Conservation (phyloP, 169 alveolate genomes). For the Eimeria sp. region DNA sequence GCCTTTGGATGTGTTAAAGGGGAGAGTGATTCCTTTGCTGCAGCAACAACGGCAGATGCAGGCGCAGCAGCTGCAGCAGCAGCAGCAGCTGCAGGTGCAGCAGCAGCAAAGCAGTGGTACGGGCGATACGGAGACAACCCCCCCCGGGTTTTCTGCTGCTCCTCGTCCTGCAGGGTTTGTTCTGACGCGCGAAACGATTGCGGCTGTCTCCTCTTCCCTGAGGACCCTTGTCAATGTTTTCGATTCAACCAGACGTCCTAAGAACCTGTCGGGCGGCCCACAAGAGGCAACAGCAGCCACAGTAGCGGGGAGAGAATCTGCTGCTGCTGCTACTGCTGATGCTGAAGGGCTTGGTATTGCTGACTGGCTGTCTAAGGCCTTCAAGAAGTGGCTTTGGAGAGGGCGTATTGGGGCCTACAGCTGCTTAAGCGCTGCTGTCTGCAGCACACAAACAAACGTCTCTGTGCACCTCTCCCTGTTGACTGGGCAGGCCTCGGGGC, state of each 20-base stretch:
- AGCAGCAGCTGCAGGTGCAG: constrained; percentile 38
- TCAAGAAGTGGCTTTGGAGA: neutral
- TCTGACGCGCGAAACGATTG: neutral
- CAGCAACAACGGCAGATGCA: constrained; percentile 34
- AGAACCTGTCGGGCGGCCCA: neutral
- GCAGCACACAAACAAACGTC: constrained; percentile 36
- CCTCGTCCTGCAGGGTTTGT: neutral
- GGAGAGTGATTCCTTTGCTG: constrained; percentile 7
- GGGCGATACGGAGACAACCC: neutral
- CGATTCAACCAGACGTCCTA: neutral
- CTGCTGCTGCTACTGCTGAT: neutral
- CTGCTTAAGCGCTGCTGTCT: constrained; percentile 24
- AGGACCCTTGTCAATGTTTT: neutral
- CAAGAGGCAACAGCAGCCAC: neutral
- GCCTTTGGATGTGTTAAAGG: neutral
- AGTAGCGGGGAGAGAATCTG: neutral
- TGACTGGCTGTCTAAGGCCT: neutral
- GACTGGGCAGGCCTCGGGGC: neutral
- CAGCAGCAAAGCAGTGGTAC: neutral
- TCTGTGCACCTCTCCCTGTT: neutral
- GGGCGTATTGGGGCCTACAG: neutral
- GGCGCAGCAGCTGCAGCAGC: constrained; percentile 51
- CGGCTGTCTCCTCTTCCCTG: constrained; percentile 1
- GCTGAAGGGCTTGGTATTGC: no score
- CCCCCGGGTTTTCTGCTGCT: constrained; percentile 4